Base-by-base conservation (phyloP, 2,329 filamentous ascomycete genomes). In the Pseudogymnoascus sp. region DNA sequence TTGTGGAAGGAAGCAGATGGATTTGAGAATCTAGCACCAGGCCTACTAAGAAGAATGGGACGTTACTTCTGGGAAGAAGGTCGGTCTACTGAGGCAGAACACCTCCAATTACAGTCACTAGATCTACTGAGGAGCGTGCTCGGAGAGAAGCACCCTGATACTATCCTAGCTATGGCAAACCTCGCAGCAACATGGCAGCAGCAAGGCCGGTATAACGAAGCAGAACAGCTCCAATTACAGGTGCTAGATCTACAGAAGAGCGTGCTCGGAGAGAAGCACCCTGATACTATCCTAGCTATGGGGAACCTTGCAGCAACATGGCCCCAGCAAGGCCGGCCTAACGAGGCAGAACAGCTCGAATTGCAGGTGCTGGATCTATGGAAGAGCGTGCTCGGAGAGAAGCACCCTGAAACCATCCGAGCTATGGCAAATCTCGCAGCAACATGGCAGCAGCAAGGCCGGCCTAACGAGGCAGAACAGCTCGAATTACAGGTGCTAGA, bases 81-180 rank as follows among this genome's bases (percentile, higher is more conserved):
- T 25, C 66, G 66, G 61, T 72, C 60, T 66, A 65, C 65, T 17
- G 66, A 71, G 60, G 69, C 65, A 27, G 70, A 72, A 63, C 39
- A 61, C 7, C 63, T 71, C 27, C 27, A 59, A 3, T 41, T 41
- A 21, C 38, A 41, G 15, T n/a, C 9, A 7, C 7, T 41, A 4
- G 38, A 41, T 41, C 38, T 41, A 21, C n/a, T 5, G 9, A 60
- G 36, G 39, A 35, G 35, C 15, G 25, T 44, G 13, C 58, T 63
- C 3, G 61, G 61, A 17, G 61, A 15, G 36, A 38, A 60, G 35
- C 61, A 63, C 38, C 55, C 55, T 21, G 41, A 51, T 29, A 63
- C 61, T 15, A 44, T 63, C 61, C 60, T 3, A 35, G 58, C 38
- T 15, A 60, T 63, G 61, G 58, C 25, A 17, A 38, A 63, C 15